Evolutionary conservation across 345 rosid genomes (phyloP).

Genomic region (Geranium rotundifolium): DNA sequence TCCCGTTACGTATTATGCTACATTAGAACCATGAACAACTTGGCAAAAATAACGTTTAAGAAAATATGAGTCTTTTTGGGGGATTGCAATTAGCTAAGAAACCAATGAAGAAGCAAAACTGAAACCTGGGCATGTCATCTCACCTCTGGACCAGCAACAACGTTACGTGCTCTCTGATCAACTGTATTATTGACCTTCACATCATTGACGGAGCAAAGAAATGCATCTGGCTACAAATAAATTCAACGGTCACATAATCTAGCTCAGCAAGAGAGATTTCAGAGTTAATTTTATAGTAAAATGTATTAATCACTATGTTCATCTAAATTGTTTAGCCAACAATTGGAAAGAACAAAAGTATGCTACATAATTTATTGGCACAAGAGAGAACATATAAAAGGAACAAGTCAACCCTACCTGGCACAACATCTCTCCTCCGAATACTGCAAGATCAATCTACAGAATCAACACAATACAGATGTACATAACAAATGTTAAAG

Average conservation of each 20-base stretch:
- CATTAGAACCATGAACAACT: background rate
- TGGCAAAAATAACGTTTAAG: background rate
- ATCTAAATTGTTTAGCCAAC: background rate
- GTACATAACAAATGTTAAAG: background rate
- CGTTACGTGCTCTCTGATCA: conserved; percentile 73
- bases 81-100: background rate
- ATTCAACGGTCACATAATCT: conserved; percentile 16
- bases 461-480: conserved; percentile 7
- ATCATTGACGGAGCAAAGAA: conserved; percentile 85
- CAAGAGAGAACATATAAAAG: background rate
- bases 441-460: conserved; percentile 83
- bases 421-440: conserved; percentile 89
- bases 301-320: background rate
- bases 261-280: background rate
- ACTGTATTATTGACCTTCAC: conserved; percentile 70
- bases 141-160: conserved; percentile 66
- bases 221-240: conserved; percentile 92
- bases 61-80: background rate
- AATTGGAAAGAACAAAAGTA: background rate
- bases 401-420: conserved; percentile 50
- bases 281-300: background rate
- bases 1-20: background rate
- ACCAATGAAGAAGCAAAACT: background rate
- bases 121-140: background rate
- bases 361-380: background rate